phyloP scores from a whole-genome alignment of 129 eudicot genomes.

The Glebionis coronaria region DNA sequence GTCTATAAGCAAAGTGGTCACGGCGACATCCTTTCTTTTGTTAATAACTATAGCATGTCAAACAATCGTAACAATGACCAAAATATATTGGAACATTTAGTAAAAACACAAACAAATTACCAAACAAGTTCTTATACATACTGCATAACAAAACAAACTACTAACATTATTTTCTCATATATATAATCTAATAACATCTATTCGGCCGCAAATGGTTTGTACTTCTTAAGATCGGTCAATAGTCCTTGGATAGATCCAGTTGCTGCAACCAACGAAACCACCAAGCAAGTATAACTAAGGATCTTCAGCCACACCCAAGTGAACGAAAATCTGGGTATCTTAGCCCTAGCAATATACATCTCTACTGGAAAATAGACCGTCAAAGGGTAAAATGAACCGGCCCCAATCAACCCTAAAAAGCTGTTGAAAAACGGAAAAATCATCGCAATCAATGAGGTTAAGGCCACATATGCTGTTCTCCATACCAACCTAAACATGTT shows the following conservation, averaged over 20 bases:
- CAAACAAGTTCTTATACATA: conserved; percentile 15
- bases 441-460: conserved; percentile 75
- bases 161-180: background rate
- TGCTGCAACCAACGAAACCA: conserved; percentile 74
- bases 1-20: background rate
- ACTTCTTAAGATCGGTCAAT: conserved; percentile 40
- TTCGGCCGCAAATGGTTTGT: conserved; percentile 62
- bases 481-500: conserved; percentile 80
- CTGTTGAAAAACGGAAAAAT: conserved; percentile 84
- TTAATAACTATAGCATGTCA: background rate
- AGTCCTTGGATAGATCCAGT: conserved; percentile 86
- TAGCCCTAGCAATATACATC: conserved; percentile 71
- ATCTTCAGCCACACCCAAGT: conserved; percentile 75
- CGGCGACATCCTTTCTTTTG: background rate
- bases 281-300: conserved; percentile 58
- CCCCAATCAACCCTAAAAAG: conserved; percentile 86
- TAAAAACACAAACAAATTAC: background rate
- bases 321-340: conserved; percentile 63
- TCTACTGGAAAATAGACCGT: conserved; percentile 88
- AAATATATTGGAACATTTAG: background rate
- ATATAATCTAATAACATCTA: conserved; percentile 1
- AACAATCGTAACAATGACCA: background rate
- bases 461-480: conserved; percentile 67
- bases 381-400: conserved; percentile 78
- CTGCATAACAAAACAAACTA: conserved; percentile 11